Conservation (phyloP, 352 stramenopile species). For the Phytophthora colocasiae region DNA sequence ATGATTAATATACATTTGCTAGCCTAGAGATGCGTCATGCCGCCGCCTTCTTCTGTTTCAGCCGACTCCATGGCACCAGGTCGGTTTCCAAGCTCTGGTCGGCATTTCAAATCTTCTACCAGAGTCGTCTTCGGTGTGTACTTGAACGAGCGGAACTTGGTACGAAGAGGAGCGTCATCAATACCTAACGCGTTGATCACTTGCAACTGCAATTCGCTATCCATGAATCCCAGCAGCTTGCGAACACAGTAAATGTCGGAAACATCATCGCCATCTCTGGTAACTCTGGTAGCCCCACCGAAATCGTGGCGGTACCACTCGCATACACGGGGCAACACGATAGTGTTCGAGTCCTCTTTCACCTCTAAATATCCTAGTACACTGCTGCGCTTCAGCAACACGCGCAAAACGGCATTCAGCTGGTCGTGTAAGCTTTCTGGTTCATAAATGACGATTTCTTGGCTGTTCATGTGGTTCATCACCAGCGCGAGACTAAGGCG, state of each 20-base stretch:
- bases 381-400: constrained; percentile 29
- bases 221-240: constrained; percentile 81
- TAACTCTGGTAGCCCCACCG: constrained; percentile 11
- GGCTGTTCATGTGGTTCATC: constrained; percentile 50
- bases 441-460: constrained; percentile 34
- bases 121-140: constrained; percentile 55
- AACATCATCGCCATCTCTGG: constrained; percentile 10
- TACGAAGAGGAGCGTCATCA: constrained; percentile 56
- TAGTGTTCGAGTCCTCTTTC: constrained; percentile 35
- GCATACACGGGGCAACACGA: constrained; percentile 72
- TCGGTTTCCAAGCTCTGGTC: not conserved
- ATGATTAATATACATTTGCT: constrained; percentile 37
- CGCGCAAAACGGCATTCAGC: constrained; percentile 67
- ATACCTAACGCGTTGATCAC: constrained; percentile 52
- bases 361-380: constrained; percentile 38
- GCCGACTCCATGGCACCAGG: constrained; percentile 2
- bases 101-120: constrained; percentile 21
- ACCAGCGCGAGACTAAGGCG: constrained; percentile 75
- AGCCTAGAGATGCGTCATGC: constrained; percentile 30
- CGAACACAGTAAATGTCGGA: constrained; percentile 67
- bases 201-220: constrained; percentile 46
- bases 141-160: constrained; percentile 64
- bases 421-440: constrained; percentile 67
- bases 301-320: constrained; percentile 85
- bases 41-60: constrained; percentile 18